Evolutionary conservation across 2,329 filamentous ascomycete species (phyloP).

Genomic region (Pseudogymnoascus sp.): DNA sequence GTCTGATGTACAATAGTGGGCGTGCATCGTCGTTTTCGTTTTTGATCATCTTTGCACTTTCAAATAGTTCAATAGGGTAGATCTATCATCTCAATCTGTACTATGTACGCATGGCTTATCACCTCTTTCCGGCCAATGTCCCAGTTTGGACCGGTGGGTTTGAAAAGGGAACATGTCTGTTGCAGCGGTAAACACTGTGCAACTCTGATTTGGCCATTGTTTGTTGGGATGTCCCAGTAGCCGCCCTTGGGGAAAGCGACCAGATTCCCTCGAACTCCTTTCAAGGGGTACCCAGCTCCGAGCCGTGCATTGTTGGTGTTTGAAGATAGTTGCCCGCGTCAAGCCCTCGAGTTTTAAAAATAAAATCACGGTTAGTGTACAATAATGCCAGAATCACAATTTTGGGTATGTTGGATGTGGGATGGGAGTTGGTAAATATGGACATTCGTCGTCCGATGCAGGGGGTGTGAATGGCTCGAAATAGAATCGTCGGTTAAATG

Average conservation of each 20-base stretch:
- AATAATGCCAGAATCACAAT: neutral
- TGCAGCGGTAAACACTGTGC: neutral
- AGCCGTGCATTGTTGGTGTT: slow-evolving; percentile 4
- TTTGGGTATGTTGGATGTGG: slow-evolving; percentile 1
- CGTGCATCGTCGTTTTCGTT: slow-evolving; percentile 1
- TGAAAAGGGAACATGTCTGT: neutral
- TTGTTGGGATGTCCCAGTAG: neutral
- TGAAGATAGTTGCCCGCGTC: neutral
- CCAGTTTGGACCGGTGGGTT: neutral
- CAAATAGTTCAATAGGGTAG: slow-evolving; percentile 2
- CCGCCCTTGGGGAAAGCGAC: neutral
- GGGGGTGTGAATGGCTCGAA: neutral
- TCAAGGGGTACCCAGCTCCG: neutral
- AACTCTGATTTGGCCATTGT: slow-evolving; percentile 4
- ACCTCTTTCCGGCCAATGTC: neutral
- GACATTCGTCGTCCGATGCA: neutral
- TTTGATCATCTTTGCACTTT: neutral
- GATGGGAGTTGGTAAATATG: neutral
- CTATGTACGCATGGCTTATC: neutral
- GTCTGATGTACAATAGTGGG: slow-evolving; percentile 7
- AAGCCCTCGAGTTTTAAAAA: slow-evolving; percentile 6
- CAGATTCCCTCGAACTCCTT: neutral
- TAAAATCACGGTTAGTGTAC: neutral
- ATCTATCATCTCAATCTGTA: slow-evolving; percentile 8
- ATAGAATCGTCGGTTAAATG: slow-evolving; percentile 6